phyloP scores from a whole-genome alignment of 371 early-diverging fungal genomes.

The Mucor piriformis region DNA sequence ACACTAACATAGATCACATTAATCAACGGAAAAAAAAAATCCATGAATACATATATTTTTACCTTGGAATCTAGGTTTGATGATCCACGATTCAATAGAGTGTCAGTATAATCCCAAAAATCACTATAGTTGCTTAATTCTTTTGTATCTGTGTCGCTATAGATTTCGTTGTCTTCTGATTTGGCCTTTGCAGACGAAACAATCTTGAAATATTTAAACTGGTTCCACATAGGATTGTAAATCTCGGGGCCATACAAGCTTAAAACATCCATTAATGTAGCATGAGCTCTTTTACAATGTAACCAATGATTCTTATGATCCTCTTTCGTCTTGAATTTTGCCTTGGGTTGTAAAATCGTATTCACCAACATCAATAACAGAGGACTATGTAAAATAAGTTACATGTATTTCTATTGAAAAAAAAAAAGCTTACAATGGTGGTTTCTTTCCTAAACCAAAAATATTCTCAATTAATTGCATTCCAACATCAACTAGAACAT shows the following conservation, averaged over 20 bases:
- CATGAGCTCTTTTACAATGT: constrained; percentile 22
- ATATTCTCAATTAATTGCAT: constrained; percentile 28
- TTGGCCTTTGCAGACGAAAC: background rate
- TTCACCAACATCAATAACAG: constrained; percentile 18
- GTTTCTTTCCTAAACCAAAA: constrained; percentile 21
- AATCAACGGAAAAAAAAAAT: background rate
- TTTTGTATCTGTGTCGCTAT: constrained; percentile 13
- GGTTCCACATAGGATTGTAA: constrained; percentile 17
- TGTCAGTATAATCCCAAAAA: constrained; percentile 17
- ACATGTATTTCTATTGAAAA: background rate
- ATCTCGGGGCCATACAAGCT: constrained; percentile 22
- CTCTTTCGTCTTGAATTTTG: background rate
- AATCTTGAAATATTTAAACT: constrained; percentile 14
- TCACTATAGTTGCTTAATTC: constrained; percentile 14
- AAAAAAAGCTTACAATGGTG: constrained; percentile 20
- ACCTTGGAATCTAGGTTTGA: constrained; percentile 12
- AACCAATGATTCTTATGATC: constrained; percentile 12
- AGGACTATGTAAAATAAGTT: constrained; percentile 8
- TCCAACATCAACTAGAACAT: constrained; percentile 18
- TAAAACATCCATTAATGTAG: constrained; percentile 17
- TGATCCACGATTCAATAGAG: background rate
- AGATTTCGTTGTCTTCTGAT: constrained; percentile 10
- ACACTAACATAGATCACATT: constrained; percentile 7
- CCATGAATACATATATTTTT: background rate
- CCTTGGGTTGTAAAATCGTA: constrained; percentile 16